Base-by-base conservation (phyloP, 495 filamentous ascomycete species). In the Hypoxylon fuscum region DNA sequence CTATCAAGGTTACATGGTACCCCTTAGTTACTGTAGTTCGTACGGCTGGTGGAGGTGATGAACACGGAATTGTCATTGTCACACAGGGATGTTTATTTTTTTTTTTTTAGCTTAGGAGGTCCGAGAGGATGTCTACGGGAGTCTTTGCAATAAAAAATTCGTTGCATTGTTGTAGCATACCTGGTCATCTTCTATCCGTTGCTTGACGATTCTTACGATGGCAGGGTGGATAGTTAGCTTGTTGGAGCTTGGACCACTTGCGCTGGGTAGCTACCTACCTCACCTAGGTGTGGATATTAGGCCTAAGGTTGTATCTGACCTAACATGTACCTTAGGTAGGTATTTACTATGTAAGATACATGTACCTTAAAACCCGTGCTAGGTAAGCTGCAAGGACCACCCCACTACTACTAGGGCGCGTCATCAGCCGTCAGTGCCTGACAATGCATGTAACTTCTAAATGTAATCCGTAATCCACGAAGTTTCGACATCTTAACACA, bases 391-490 rank as follows among this genome's bases (percentile, higher is more conserved):
- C 53, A 64, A 64, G 55, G 43, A 32, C 48, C 42, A 64, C 61
- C 61, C 61, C 61, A 58, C 55, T 27, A 27, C 7, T 43, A 15
- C 52, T 32, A 62, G 52, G 47, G 60, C 51, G 69, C 69, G 69
- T 72, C 69, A 72, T 72, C 63, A 72, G 69, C 64, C 37, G 41
- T 71, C 57, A 71, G 61, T 71, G 68, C 68, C 68, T 71, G 65
- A 69, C 22, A 40, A 12, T 29, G 44, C 38, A 60, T 53, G 57
- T 50, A 55, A 44, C 29, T 32, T 47, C 25, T 23, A 34, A 43
- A 18, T 62, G 43, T 27, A 3, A 27, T 4, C 34, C 15, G 43
- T 42, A 60, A 47, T 31, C 10, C 18, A 25, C 21, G 22, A 21
- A 34, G n/a, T 8, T 57, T 40, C 10, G 29, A 52, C 52, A 47